Percentiles rank a stretch among this genome's conserved stretches.
phyloP scores from a whole-genome alignment of 2,329 filamentous ascomycete species.

The Alternaria viburni region DNA sequence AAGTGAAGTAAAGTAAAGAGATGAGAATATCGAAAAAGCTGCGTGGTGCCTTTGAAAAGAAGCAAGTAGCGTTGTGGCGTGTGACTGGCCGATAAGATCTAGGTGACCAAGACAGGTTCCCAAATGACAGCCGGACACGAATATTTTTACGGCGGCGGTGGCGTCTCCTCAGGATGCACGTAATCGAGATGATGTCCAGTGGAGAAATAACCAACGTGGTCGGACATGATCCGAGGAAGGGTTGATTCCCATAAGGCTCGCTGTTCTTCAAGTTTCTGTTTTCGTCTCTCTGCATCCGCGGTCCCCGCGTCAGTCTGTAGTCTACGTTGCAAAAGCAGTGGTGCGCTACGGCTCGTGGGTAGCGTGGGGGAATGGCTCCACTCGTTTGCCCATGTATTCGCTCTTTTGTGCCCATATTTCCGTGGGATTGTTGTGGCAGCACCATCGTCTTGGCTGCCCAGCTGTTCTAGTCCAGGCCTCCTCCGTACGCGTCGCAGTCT shows the following conservation, averaged over 20 bases:
- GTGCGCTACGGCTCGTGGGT: conserved; percentile 6
- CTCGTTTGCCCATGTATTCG: conserved; percentile 12
- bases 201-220: conserved; percentile 14
- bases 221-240: conserved; percentile 16
- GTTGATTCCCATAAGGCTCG: conserved; percentile 28
- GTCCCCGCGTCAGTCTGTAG: conserved; percentile 4
- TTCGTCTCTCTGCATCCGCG: conserved; percentile 1
- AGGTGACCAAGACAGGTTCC: neutral
- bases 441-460: conserved; percentile 17
- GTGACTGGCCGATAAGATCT: neutral
- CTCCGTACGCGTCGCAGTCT: conserved; percentile 22
- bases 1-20: neutral
- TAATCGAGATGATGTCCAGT: conserved; percentile 7
- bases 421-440: neutral
- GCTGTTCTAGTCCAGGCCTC: conserved; percentile 20
- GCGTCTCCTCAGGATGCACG: neutral
- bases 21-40: neutral
- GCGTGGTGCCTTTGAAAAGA: neutral
- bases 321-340: conserved; percentile 9
- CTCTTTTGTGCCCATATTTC: conserved; percentile 9
- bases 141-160: neutral
- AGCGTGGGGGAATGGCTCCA: conserved; percentile 6
- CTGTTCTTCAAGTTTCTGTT: conserved; percentile 17
- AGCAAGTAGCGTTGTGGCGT: neutral
- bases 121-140: neutral